Conservation (phyloP, 1,284 basidiomycete species). For the Irpex lacteus region DNA sequence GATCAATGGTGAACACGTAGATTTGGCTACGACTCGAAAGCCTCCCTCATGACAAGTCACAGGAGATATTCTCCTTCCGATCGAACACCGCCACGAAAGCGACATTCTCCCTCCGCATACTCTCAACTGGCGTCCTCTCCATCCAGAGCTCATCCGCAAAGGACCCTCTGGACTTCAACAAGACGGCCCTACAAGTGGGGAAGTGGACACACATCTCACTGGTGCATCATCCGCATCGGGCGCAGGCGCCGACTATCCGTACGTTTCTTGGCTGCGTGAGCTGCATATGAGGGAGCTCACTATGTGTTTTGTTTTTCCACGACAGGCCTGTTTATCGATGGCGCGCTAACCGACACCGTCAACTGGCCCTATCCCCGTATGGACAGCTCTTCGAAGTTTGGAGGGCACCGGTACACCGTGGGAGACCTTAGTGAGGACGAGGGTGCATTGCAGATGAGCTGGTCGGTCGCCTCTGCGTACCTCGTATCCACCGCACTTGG, state of each 20-base stretch:
- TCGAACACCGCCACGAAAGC: slow-evolving; percentile 34
- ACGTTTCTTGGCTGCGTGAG: slow-evolving; percentile 26
- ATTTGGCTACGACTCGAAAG: slow-evolving; percentile 68
- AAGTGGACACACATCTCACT: slow-evolving; percentile 69
- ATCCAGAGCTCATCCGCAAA: slow-evolving; percentile 42
- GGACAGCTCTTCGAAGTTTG: slow-evolving; percentile 35
- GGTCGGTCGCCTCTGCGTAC: slow-evolving; percentile 70
- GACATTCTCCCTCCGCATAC: slow-evolving; percentile 45
- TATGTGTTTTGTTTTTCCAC: neutral
- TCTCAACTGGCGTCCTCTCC: slow-evolving; percentile 54
- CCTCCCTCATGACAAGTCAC: slow-evolving; percentile 41
- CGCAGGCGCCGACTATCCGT: slow-evolving; percentile 61
- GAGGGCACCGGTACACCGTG: slow-evolving; percentile 40
- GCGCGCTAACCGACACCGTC: slow-evolving; percentile 57
- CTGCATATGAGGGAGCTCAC: neutral
- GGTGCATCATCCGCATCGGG: slow-evolving; percentile 57
- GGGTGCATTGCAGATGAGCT: slow-evolving; percentile 43
- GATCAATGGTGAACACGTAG: slow-evolving; percentile 32
- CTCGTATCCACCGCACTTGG: slow-evolving; percentile 60
- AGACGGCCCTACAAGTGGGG: slow-evolving; percentile 30
- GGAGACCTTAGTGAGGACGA: slow-evolving; percentile 43
- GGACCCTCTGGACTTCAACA: slow-evolving; percentile 41
- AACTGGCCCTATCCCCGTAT: slow-evolving; percentile 59
- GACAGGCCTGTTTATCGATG: slow-evolving; percentile 71
- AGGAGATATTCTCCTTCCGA: slow-evolving; percentile 41